Evolutionary conservation across 495 filamentous ascomycete species (phyloP).

Genomic region (Daldinia childiae): DNA sequence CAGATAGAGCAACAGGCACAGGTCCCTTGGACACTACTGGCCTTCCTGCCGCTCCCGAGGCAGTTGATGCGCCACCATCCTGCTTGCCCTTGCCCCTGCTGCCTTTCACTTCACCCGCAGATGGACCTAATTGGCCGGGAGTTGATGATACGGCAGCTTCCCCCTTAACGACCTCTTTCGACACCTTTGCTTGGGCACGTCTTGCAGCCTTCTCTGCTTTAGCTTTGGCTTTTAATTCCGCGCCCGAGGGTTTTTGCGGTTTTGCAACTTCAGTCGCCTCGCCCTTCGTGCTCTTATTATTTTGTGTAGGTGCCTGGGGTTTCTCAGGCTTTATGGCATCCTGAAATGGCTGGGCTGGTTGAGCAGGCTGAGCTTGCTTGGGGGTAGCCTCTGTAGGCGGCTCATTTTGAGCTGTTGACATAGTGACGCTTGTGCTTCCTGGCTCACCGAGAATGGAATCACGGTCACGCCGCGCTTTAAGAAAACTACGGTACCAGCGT

Average conservation of each 20-base stretch:
- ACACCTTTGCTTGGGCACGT: constrained; percentile 69
- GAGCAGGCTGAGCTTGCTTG: constrained; percentile 3
- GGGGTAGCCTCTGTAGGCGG: constrained; percentile 23
- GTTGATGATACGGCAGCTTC: constrained; percentile 38
- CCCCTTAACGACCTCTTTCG: constrained; percentile 51
- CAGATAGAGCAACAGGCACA: constrained; percentile 59
- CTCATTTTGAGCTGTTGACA: constrained; percentile 32
- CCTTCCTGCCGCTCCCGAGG: constrained; percentile 46
- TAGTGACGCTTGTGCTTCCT: constrained; percentile 11
- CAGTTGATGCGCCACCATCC: constrained; percentile 47
- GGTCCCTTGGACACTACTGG: constrained; percentile 42
- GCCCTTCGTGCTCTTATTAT: constrained; percentile 39
- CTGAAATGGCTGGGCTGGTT: constrained; percentile 10
- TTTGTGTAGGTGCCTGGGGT: constrained; percentile 35
- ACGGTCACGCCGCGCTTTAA: constrained; percentile 3
- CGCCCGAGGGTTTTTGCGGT: constrained; percentile 63
- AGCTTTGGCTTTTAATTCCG: constrained; percentile 77
- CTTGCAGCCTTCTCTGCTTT: constrained; percentile 83
- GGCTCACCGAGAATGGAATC: constrained; percentile 8
- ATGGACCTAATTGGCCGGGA: constrained; percentile 40
- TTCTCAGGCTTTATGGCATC: constrained; percentile 41
- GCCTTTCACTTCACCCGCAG: constrained; percentile 50
- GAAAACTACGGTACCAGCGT: constrained; percentile 4
- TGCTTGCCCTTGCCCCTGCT: constrained; percentile 61
- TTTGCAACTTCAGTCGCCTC: constrained; percentile 32